Conservation (phyloP, 2,329 filamentous ascomycete species). For the Parafenestella ontariensis region DNA sequence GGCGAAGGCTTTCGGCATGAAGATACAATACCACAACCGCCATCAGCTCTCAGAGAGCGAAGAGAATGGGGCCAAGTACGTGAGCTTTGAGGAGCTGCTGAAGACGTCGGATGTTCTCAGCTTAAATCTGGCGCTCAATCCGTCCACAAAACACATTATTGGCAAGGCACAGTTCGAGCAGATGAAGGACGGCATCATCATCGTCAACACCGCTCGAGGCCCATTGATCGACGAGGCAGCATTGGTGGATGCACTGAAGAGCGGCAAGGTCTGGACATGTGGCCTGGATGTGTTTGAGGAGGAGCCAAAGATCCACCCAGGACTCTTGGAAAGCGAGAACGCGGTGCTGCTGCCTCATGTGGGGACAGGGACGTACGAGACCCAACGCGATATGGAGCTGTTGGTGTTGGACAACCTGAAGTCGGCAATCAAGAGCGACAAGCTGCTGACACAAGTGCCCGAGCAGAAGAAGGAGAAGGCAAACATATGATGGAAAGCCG, state of each 20-base stretch:
- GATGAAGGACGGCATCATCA: conserved; percentile 64
- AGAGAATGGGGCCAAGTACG: conserved; percentile 59
- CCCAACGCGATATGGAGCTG: conserved; percentile 64
- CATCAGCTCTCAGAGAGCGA: conserved; percentile 46
- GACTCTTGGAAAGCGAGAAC: conserved; percentile 57
- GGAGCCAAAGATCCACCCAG: conserved; percentile 62
- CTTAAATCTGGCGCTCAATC: conserved; percentile 61
- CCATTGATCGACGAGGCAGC: conserved; percentile 64
- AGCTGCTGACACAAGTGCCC: conserved; percentile 65
- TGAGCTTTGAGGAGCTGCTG: conserved; percentile 63
- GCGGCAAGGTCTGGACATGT: conserved; percentile 61
- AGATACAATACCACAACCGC: conserved; percentile 66
- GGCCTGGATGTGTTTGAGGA: conserved; percentile 66
- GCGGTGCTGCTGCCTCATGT: conserved; percentile 66
- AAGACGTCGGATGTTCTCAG: conserved; percentile 62
- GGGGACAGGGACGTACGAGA: conserved; percentile 66
- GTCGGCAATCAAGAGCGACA: conserved; percentile 62
- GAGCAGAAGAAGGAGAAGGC: conserved; percentile 60
- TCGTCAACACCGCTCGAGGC: conserved; percentile 66
- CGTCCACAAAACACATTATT: conserved; percentile 61
- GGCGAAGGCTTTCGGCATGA: conserved; percentile 63
- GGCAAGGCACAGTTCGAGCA: conserved; percentile 57
- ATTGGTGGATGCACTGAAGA: conserved; percentile 61
- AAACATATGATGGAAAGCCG: conserved; percentile 27
- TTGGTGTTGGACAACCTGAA: conserved; percentile 65